Conservation (phyloP, 2,329 filamentous ascomycete genomes). For the Cordyceps cateniannulata region DNA sequence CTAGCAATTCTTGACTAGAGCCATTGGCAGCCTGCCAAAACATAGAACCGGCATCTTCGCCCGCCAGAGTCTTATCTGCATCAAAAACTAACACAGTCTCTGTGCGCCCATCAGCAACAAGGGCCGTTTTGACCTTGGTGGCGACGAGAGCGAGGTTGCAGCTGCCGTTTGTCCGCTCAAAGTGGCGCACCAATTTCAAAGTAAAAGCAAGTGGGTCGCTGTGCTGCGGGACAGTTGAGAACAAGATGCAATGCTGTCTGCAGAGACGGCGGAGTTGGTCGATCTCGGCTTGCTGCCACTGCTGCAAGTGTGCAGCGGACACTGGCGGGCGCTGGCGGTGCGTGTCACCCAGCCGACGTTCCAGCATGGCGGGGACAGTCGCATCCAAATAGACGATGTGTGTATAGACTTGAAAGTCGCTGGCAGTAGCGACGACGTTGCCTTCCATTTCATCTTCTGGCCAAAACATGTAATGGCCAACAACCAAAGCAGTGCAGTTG, state of each 20-base stretch:
- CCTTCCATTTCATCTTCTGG: constrained; percentile 25
- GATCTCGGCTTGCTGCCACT: constrained; percentile 44
- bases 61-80: constrained; percentile 48
- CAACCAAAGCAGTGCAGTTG: constrained; percentile 38
- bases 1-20: background rate
- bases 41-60: constrained; percentile 41
- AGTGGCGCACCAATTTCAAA: constrained; percentile 13
- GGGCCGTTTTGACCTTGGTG: constrained; percentile 25
- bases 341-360: constrained; percentile 32
- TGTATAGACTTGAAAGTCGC: constrained; percentile 42
- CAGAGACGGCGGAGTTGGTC: constrained; percentile 37
- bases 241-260: constrained; percentile 38
- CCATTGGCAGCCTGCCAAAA: constrained; percentile 38
- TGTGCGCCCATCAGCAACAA: constrained; percentile 20
- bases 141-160: constrained; percentile 30
- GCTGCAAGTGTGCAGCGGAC: constrained; percentile 31
- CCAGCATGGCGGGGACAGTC: constrained; percentile 27
- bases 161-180: constrained; percentile 20
- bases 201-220: constrained; percentile 10
- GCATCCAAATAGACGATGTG: constrained; percentile 53
- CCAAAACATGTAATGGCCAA: constrained; percentile 53
- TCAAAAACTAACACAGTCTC: constrained; percentile 50
- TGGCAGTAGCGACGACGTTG: constrained; percentile 32
- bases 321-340: constrained; percentile 26
- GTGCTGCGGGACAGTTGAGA: constrained; percentile 29